These are phyloP conservation scores for Zygosaccharomyces pseudorouxii DNA, from an alignment of 805 yeast genomes.

Conservation along the genomic window DNA sequence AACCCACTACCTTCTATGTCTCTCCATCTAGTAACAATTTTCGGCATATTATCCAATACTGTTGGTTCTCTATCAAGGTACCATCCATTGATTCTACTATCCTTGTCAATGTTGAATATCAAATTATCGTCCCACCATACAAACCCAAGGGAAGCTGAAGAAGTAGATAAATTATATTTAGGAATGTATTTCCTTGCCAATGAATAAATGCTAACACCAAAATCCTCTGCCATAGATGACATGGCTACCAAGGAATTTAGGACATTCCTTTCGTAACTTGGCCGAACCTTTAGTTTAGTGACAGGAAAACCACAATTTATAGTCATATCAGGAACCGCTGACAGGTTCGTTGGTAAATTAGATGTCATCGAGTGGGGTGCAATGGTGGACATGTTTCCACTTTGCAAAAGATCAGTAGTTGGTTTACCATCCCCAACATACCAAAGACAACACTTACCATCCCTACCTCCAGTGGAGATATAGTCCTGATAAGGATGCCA, in stretches of 20 bases:
- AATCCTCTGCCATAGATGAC: conserved; percentile 65
- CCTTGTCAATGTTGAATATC: conserved; percentile 34
- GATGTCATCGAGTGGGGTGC: conserved; percentile 4
- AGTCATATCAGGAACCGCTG: conserved; percentile 57
- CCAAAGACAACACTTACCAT: conserved; percentile 45
- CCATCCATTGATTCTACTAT: conserved; percentile 33
- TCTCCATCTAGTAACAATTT: conserved; percentile 32
- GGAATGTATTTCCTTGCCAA: conserved; percentile 72
- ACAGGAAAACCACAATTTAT: conserved; percentile 76
- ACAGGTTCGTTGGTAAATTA: conserved; percentile 42
- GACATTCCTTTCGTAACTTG: conserved; percentile 34
- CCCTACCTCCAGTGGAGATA: conserved; percentile 89
- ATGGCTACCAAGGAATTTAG: conserved; percentile 65
- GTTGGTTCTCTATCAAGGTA: conserved; percentile 31
- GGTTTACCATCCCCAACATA: conserved; percentile 28
- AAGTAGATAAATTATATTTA: conserved; percentile 37
- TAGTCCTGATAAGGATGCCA: conserved; percentile 85
- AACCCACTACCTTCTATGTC: conserved; percentile 37
- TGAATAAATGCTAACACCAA: conserved; percentile 64
- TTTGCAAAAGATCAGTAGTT: background rate
- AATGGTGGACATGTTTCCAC: background rate
- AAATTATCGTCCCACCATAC: conserved; percentile 36
- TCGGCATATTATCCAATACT: conserved; percentile 28
- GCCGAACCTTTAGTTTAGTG: conserved; percentile 43
- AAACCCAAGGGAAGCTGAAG: conserved; percentile 32